Base-by-base conservation (phyloP, 352 stramenopile genomes). In the Phytopythium oedochilum region DNA sequence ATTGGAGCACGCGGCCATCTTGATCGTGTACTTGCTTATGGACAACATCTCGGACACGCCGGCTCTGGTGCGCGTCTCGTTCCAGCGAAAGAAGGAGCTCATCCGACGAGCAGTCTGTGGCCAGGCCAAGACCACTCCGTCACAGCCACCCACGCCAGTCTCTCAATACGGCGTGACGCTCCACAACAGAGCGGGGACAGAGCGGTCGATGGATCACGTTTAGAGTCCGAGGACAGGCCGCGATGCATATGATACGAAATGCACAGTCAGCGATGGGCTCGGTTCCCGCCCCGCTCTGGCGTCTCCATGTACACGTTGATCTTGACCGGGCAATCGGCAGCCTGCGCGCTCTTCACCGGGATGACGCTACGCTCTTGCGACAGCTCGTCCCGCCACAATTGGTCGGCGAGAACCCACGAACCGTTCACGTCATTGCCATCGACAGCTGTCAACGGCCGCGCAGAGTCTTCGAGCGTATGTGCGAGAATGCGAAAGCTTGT, bases 81-180 rank as follows among this genome's bases (percentile, higher is more conserved):
- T 94, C 59, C 78, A 94, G 57, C 71, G 82, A 5, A 94, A 94
- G 46, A 92, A 92, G 32, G 84, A 94, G 61, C 68, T 92, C 17
- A 92, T 94, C 45, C 73, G 82, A 54, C 76, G 82, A 44, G 82
- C 82, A n/a, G 88, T 94, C n/a, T 89, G 78, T 46, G 80, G 78
- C 1, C 78, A 88, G 46, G 66, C 74, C 12, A 84, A 78, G 53
- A 68, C 67, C 45, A 58, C 61, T 12, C 49, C 61, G 12, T 63
- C 62, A 1, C 36, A 56, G 26, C 49, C 59, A 3, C 57, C 60
- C 11, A 64, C 63, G 4, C 60, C 63, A 7, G 46, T 49, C 2
- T 50, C 62, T 3, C 42, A 51, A 23, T 18, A 35, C 38, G 12
- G 31, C 14, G 12, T 28, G 29, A 17, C 18, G 17, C 47, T 43